Evolutionary conservation across 2,329 filamentous ascomycete genomes (phyloP), one percentile per base, ranked within the genome.

Genomic region (Huntiella moniliformis): DNA sequence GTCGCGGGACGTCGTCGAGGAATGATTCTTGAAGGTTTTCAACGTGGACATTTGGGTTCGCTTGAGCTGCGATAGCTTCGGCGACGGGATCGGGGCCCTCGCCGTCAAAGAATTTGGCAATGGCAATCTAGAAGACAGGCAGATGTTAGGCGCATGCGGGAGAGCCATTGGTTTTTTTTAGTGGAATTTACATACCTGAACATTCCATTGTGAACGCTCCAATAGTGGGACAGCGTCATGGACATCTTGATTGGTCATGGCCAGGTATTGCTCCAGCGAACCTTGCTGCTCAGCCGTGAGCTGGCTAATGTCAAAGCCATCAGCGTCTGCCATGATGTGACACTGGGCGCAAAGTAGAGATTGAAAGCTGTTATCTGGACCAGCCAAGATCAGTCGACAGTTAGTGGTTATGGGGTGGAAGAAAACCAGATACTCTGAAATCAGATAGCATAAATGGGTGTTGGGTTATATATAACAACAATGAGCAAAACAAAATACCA

Each of bases 101-200:
- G 54, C 91, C 91, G 56, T 98, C 91, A 60, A 95, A 98, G 73
- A 96, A 96, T 58, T 92, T 92, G 53, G 91, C 77, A 52, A 98
- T 88, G 48, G 91, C 88, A 55, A 96, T 94, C 79, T 95, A 58
- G 4, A 47, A 11, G 13, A 12, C 15, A 32, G 22, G 22, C 22
- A 28, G 22, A 8, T 28, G 22, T 28, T 28, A 28, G 22, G 22
- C 22, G 5, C 15, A 17, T 10, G 10, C 8, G 35, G 13, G 4
- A 13, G 2, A 10, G 6, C 12, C 3, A 32, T 28, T 10, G 12
- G 7, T 15, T n/a, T 15, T 34, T 37, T n/a, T 17, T 6, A 22
- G 33, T 32, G 2, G 13, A 22, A n/a, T 16, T 2, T 28, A 50
- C 62, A 34, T 61, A 86, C 83, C 67, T 88, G 82, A 0, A 94